These are phyloP conservation scores for Crucibulum laeve DNA, from an alignment of 768 basidiomycete species.

Conservation along the genomic window DNA sequence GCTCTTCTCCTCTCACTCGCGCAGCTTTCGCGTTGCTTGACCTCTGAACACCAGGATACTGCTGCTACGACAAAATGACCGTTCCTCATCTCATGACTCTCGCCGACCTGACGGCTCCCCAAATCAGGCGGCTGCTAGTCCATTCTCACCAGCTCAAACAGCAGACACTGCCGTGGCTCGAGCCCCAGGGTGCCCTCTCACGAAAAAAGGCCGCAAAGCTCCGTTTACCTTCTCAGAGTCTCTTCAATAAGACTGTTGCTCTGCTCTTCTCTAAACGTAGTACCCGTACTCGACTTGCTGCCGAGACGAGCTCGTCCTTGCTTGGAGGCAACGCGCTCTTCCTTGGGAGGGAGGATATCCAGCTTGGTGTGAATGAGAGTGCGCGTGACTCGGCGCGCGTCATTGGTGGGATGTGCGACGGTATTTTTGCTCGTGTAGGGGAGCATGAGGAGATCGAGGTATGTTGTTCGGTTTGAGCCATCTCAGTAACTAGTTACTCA, in stretches of 20 bases:
- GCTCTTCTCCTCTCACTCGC: no score
- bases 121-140: conserved; percentile 63
- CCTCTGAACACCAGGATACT: no score
- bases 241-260: conserved; percentile 82
- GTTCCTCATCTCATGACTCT: conserved; percentile 81
- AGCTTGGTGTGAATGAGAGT: conserved; percentile 93
- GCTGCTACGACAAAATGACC: no score
- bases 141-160: conserved; percentile 67
- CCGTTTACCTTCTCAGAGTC: conserved; percentile 66
- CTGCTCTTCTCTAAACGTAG: conserved; percentile 91
- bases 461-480: conserved; percentile 12
- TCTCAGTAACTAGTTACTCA: neutral
- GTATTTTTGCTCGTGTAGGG: conserved; percentile 95
- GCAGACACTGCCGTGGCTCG: conserved; percentile 61
- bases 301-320: conserved; percentile 74
- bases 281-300: conserved; percentile 85
- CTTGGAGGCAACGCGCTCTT: conserved; percentile 91
- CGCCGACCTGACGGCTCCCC: conserved; percentile 77
- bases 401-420: conserved; percentile 92
- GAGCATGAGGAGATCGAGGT: conserved; percentile 93
- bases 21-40: no score
- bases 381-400: conserved; percentile 82
- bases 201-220: conserved; percentile 29
- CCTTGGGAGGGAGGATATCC: conserved; percentile 86
- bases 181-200: conserved; percentile 40